phyloP scores from a whole-genome alignment of 1,284 basidiomycete species.

The Sanghuangporus weigelae region DNA sequence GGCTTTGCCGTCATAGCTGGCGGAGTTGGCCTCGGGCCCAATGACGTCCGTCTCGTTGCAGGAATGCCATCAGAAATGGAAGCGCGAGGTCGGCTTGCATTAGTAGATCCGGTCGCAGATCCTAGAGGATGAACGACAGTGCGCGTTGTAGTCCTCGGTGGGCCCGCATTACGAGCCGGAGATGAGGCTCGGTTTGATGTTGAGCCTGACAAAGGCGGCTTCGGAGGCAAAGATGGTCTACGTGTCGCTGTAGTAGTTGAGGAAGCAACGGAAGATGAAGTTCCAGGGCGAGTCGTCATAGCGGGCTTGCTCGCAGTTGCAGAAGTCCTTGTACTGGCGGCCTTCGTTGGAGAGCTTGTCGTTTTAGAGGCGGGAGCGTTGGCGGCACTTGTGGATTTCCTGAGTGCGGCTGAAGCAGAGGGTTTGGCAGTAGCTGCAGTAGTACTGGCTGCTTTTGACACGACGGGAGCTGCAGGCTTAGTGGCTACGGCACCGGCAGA shows the following conservation, averaged over 20 bases:
- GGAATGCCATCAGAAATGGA: constrained; percentile 46
- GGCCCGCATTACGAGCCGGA: constrained; percentile 29
- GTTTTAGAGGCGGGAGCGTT: constrained; percentile 31
- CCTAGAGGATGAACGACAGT: constrained; percentile 48
- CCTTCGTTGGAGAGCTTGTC: constrained; percentile 29
- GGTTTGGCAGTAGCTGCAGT: constrained; percentile 21
- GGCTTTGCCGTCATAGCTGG: constrained; percentile 25
- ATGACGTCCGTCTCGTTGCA: constrained; percentile 23
- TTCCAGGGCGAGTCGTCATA: constrained; percentile 30
- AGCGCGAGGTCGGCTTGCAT: constrained; percentile 44
- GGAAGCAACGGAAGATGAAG: constrained; percentile 30
- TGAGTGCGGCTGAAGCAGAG: constrained; percentile 31
- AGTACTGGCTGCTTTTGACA: constrained; percentile 35
- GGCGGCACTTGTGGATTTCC: constrained; percentile 42
- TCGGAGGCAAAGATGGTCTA: constrained; percentile 12
- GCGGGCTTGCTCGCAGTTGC: constrained; percentile 29
- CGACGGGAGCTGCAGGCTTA: constrained; percentile 40
- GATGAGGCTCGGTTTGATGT: constrained; percentile 26
- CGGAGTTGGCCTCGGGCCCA: constrained; percentile 29
- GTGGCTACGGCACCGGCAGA: constrained; percentile 57
- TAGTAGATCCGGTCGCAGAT: constrained; percentile 24
- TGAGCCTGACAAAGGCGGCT: constrained; percentile 22
- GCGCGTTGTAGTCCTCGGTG: constrained; percentile 24
- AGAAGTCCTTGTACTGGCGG: constrained; percentile 41
- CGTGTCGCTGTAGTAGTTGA: constrained; percentile 8